A percentile compares a stretch with the other conserved stretches of the same genome.
Conservation (phyloP, 2,329 filamentous ascomycete species). For the Claviceps spartinae region DNA sequence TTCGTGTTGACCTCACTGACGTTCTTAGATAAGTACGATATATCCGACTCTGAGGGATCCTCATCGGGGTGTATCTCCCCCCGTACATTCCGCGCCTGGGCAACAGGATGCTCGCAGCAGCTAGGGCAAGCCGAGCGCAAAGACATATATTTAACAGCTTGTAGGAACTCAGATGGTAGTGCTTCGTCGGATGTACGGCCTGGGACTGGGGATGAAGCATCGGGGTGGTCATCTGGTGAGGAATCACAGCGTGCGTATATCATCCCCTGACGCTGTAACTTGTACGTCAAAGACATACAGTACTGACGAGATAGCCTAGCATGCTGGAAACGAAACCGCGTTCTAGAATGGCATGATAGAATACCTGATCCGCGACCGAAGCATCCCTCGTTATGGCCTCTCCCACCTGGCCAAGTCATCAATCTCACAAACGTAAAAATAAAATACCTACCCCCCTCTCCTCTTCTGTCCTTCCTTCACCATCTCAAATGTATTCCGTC, state of each 20-base stretch:
- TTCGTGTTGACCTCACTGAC: not conserved
- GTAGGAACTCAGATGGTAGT: not conserved
- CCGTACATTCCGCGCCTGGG: conserved; percentile 25
- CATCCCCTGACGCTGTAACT: not conserved
- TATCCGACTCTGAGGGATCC: conserved; percentile 29
- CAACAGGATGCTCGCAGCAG: conserved; percentile 15
- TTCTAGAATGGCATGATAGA: conserved; percentile 1
- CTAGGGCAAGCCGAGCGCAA: no score
- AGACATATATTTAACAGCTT: no score
- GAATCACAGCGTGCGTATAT: not conserved
- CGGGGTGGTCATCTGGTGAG: not conserved
- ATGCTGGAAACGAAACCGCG: not conserved
- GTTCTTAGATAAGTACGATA: conserved; percentile 11
- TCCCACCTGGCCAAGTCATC: not conserved
- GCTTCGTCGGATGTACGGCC: not conserved
- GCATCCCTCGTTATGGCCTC: not conserved
- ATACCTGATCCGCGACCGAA: not conserved
- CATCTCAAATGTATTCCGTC: no score
- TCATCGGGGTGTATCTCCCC: conserved; percentile 25
- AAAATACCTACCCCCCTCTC: not conserved
- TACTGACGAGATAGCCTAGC: not conserved
- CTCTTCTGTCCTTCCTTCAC: not conserved
- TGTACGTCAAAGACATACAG: no score
- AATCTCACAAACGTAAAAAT: conserved; percentile 10
- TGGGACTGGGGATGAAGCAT: not conserved